Conservation (phyloP, 1,284 basidiomycete species). For the Microstroma glucosiphilum region DNA sequence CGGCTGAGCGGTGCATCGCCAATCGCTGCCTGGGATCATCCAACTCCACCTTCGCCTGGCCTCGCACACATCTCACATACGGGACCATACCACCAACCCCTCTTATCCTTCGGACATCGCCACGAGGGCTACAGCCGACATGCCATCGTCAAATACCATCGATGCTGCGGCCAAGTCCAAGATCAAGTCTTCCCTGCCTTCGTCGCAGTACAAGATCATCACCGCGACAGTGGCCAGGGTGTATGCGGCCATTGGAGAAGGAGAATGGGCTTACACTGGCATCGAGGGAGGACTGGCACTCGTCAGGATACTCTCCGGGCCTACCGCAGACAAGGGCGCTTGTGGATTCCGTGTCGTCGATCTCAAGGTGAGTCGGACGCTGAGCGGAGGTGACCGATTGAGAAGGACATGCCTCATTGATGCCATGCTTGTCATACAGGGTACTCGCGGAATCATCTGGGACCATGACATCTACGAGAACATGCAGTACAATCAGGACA, state of each 20-base stretch:
- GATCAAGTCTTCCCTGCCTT: slow-evolving; percentile 44
- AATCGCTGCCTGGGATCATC: too few species aligned
- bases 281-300: slow-evolving; percentile 46
- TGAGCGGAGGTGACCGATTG: not conserved
- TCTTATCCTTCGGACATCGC: too few species aligned
- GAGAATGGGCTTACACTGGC: slow-evolving; percentile 41
- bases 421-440: slow-evolving; percentile 45
- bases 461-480: slow-evolving; percentile 84
- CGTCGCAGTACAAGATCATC: slow-evolving; percentile 45
- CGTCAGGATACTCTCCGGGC: slow-evolving; percentile 25
- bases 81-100: too few species aligned
- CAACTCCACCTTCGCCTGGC: too few species aligned
- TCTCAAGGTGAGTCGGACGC: slow-evolving; percentile 23
- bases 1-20: too few species aligned
- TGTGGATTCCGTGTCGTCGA: slow-evolving; percentile 45
- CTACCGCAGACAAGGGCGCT: slow-evolving; percentile 18
- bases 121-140: slow-evolving; percentile 7
- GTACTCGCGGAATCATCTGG: slow-evolving; percentile 84
- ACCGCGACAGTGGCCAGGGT: slow-evolving; percentile 47
- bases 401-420: not conserved
- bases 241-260: slow-evolving; percentile 36
- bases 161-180: slow-evolving; percentile 45
- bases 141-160: slow-evolving; percentile 44
- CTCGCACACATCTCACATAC: too few species aligned
- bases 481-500: slow-evolving; percentile 76